Evolutionary conservation across 73 alveolate genomes (phyloP).

Genomic region (Effrenium voratum): DNA sequence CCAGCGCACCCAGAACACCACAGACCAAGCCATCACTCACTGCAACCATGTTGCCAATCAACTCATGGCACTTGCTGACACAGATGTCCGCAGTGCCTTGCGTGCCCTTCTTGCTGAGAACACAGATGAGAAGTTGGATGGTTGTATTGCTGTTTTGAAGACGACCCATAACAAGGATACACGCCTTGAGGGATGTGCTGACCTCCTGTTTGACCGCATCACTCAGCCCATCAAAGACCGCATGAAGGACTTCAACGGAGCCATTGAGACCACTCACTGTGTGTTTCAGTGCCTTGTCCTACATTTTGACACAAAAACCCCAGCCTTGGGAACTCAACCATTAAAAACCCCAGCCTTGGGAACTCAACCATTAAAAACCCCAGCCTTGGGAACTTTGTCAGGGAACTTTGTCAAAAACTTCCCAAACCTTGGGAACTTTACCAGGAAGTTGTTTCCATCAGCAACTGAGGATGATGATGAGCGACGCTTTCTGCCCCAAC

Average conservation of each 20-base stretch:
- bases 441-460: too few species aligned
- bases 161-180: not conserved
- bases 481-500: conserved; percentile 1
- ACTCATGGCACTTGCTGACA: not conserved
- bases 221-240: not conserved
- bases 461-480: conserved; percentile 19
- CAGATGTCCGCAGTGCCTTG: not conserved
- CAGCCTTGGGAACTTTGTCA: not conserved
- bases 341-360: not conserved
- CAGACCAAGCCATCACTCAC: not conserved
- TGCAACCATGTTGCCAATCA: not conserved
- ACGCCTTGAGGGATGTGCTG: not conserved
- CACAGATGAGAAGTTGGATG: not conserved
- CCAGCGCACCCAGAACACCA: not conserved
- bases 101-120: not conserved
- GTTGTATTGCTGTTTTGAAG: not conserved
- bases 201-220: not conserved
- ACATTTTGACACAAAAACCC: not conserved
- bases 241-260: not conserved
- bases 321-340: not conserved
- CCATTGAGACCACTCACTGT: conserved; percentile 29
- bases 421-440: not conserved
- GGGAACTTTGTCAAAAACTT: not conserved
- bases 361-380: not conserved
- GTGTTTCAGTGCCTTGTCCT: not conserved